Conservation (phyloP, 148 eudicot species). For the Bassia scoparia region DNA sequence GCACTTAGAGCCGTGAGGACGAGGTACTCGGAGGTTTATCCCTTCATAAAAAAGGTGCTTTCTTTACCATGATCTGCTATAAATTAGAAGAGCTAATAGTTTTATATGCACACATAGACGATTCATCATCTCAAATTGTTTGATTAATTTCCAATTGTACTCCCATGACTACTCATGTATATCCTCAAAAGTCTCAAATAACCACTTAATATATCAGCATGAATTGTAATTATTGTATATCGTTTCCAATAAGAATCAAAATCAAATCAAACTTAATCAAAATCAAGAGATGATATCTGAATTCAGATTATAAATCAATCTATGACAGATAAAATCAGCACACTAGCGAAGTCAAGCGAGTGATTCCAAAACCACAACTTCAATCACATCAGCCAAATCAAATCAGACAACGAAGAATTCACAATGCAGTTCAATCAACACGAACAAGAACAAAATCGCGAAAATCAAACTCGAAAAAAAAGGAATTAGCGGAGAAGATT, state of each 20-base stretch:
- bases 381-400: not conserved
- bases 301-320: not conserved
- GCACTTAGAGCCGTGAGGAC: no score
- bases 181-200: no score
- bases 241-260: not conserved
- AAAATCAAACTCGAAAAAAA: not conserved
- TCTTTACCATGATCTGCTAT: not conserved
- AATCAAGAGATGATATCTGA: not conserved
- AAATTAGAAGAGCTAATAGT: not conserved
- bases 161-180: no score
- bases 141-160: not conserved
- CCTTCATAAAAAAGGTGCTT: not conserved
- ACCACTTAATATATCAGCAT: no score
- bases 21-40: not conserved
- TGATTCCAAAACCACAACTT: not conserved
- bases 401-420: constrained; percentile 6
- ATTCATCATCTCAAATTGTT: not conserved
- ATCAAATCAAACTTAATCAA: not conserved
- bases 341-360: constrained; percentile 1
- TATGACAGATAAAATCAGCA: not conserved
- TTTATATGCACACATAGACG: not conserved
- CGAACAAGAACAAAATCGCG: not conserved
- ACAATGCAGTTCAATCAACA: not conserved
- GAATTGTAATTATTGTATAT: no score
- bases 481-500: not conserved